phyloP scores from a whole-genome alignment of 768 basidiomycete species.

The Suillus subalutaceus region DNA sequence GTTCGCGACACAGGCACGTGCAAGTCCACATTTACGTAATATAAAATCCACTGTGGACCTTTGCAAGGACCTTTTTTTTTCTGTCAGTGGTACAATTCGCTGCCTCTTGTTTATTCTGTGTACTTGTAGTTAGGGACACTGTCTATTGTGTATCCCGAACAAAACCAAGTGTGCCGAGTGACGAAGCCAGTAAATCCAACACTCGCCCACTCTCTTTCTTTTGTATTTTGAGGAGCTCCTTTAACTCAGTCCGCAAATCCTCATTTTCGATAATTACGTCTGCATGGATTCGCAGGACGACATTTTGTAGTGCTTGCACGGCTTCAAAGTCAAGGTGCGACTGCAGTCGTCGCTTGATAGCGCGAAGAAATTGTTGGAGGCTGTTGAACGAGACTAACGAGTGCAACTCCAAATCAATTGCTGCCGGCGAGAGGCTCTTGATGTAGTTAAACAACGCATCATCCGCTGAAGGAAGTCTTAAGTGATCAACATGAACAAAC shows the following conservation, averaged over 20 bases:
- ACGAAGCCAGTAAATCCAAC: constrained; percentile 71
- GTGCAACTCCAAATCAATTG: constrained; percentile 88
- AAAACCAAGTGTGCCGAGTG: constrained; percentile 75
- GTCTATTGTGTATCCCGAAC: constrained; percentile 59
- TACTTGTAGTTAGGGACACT: constrained; percentile 26
- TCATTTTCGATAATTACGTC: constrained; percentile 74
- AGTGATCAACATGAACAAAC: constrained; percentile 12
- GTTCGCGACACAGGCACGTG: constrained; percentile 26
- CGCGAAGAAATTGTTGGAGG: constrained; percentile 69
- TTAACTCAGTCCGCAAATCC: constrained; percentile 63
- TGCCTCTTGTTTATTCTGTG: neutral
- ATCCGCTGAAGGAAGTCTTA: constrained; percentile 45
- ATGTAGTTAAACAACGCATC: constrained; percentile 82
- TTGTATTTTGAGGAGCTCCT: constrained; percentile 66
- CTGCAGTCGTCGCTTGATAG: constrained; percentile 69
- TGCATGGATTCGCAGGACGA: constrained; percentile 84
- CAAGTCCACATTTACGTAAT: neutral
- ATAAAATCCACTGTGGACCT: neutral
- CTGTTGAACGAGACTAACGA: constrained; percentile 68
- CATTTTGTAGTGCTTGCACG: constrained; percentile 83
- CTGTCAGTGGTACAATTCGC: neutral
- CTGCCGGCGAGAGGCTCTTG: constrained; percentile 88
- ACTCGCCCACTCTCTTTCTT: constrained; percentile 77
- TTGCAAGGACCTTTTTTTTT: too few species aligned
- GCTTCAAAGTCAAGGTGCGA: constrained; percentile 94